These are phyloP conservation scores for Onygenales sp. DNA, from an alignment of 2,329 filamentous ascomycete species.

Conservation along the genomic window DNA sequence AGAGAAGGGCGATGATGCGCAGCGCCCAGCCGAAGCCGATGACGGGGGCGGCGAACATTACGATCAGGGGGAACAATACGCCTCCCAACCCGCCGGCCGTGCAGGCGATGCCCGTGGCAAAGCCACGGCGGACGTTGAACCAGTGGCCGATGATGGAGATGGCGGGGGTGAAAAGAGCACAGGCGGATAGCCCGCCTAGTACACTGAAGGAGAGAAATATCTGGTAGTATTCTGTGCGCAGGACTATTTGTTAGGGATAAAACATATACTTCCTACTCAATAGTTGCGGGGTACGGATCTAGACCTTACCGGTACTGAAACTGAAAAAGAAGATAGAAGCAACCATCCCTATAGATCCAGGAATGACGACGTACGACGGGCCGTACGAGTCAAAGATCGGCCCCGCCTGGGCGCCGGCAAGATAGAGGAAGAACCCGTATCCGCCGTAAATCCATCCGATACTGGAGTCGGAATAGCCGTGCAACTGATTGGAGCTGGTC, in stretches of 20 bases:
- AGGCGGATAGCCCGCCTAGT: constrained; percentile 23
- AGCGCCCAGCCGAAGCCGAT: constrained; percentile 21
- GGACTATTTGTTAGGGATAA: background rate
- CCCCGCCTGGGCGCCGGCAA: constrained; percentile 24
- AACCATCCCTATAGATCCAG: constrained; percentile 21
- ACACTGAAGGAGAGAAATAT: constrained; percentile 28
- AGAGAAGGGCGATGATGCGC: constrained; percentile 12
- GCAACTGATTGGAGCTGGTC: constrained; percentile 28
- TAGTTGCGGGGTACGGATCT: background rate
- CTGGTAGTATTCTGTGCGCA: constrained; percentile 24
- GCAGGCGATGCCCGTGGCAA: constrained; percentile 26
- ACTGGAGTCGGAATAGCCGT: constrained; percentile 21
- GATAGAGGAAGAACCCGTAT: constrained; percentile 31
- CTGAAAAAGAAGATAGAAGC: constrained; percentile 22
- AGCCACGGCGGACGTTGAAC: constrained; percentile 22
- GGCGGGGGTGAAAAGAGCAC: constrained; percentile 22
- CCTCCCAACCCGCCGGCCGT: constrained; percentile 27
- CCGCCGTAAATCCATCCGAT: constrained; percentile 35
- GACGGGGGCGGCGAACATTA: constrained; percentile 18
- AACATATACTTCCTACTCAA: background rate
- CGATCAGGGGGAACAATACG: constrained; percentile 25
- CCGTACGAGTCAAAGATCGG: constrained; percentile 31
- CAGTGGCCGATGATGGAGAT: constrained; percentile 25
- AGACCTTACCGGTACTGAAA: constrained; percentile 15
- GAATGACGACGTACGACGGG: constrained; percentile 20